Conservation (phyloP, 1,284 basidiomycete species). For the Ceratobasidium sp. region DNA sequence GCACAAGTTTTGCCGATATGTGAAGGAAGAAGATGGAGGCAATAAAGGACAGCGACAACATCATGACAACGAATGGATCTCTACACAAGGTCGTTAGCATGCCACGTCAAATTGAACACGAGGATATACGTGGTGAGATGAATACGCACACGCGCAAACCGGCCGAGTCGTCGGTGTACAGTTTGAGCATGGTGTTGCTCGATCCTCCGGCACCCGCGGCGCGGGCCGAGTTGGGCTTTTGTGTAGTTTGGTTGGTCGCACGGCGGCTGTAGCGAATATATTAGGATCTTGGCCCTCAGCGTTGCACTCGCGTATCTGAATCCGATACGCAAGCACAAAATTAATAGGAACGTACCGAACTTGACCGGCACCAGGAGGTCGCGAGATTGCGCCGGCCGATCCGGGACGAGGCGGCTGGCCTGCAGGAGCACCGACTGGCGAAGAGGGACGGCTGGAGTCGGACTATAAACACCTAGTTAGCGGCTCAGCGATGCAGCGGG, state of each 20-base stretch:
- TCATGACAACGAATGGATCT: slow-evolving; percentile 97
- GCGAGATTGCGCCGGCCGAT: slow-evolving; percentile 59
- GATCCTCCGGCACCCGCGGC: slow-evolving; percentile 96
- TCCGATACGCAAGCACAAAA: slow-evolving; percentile 5
- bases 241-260: slow-evolving; percentile 70
- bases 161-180: slow-evolving; percentile 97
- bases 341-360: slow-evolving; percentile 64
- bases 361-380: slow-evolving; percentile 74
- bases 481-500: background rate
- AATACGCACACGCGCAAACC: slow-evolving; percentile 94
- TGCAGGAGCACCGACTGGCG: slow-evolving; percentile 55
- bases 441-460: slow-evolving; percentile 63
- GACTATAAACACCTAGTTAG: slow-evolving; percentile 54
- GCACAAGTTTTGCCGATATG: slow-evolving; percentile 94
- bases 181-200: slow-evolving; percentile 96
- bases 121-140: background rate
- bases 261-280: slow-evolving; percentile 67
- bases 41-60: slow-evolving; percentile 97
- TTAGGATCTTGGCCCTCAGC: background rate
- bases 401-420: slow-evolving; percentile 48
- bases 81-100: slow-evolving; percentile 57
- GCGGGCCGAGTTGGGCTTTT: slow-evolving; percentile 86
- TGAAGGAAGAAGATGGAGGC: slow-evolving; percentile 99
- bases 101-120: slow-evolving; percentile 14
- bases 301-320: slow-evolving; percentile 13